Evolutionary conservation across 306 rosid species (phyloP), one percentile per base, ranked within the genome.

Genomic region (Begonia fuchsioides): DNA sequence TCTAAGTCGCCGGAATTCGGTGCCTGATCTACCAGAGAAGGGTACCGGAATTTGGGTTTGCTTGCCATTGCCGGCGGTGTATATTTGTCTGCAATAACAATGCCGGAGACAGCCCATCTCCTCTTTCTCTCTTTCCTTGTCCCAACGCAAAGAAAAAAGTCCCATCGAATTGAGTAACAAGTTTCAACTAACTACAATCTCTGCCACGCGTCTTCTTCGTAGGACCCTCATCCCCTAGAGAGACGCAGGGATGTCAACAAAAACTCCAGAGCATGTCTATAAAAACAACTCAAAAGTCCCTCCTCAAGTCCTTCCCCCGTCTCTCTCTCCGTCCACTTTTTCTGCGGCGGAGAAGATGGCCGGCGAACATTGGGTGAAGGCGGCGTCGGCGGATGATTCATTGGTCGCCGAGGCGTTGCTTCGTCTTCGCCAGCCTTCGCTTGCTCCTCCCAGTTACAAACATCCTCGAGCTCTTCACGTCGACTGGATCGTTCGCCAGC

Each of bases 351-450:
- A 20, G 47, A 32, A 38, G 35, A 59, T 43, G 67, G 52, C 69
- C 56, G 70, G 57, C 63, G 72, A 73, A 3, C 76, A 74, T 10
- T 85, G 95, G 95, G 65, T 81, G 53, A 60, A 68, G 43, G 43
- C 52, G 1, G 95, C 95, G 61, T 53, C 75, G 64, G 61, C 59
- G 20, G 76, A 81, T 63, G 82, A 81, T 17, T 50, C 72, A 20
- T 32, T 60, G 15, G 93, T 78, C 12, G 93, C 67, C 13, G 56
- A 58, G 48, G 48, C 70, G 8, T 73, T 82, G 12, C 70, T 77
- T 15, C 55, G 50, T 15, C 45, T 83, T 46, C 52, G 43, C n/a
- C 58, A 44, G 15, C 3, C 67, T 2, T 60, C 10, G 40, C 46
- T 48, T 1, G 55, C 66, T 8, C 45, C 62, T 9, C 64, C 17